Conservation (phyloP, 2,329 filamentous ascomycete species). For the Keithomyces neogunnii region DNA sequence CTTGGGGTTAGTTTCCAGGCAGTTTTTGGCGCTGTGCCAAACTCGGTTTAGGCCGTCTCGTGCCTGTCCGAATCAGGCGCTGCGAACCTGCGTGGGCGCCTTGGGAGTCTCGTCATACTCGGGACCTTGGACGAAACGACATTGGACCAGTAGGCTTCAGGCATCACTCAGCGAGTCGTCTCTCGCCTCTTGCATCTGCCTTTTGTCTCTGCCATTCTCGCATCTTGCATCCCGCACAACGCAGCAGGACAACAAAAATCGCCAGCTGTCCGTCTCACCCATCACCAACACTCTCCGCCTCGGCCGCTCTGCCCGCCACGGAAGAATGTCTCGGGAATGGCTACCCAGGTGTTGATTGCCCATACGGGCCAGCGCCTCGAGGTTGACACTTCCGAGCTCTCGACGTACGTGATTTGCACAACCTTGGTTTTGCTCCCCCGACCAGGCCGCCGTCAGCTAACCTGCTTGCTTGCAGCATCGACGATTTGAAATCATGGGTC, state of each 20-base stretch:
- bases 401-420: constrained; percentile 45
- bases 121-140: neutral
- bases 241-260: neutral
- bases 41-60: neutral
- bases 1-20: neutral
- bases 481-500: constrained; percentile 79
- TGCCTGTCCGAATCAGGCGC: constrained; percentile 3
- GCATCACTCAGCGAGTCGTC: neutral
- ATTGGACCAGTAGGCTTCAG: neutral
- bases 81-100: neutral
- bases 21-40: neutral
- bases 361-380: constrained; percentile 83
- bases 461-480: constrained; percentile 48
- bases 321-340: constrained; percentile 60
- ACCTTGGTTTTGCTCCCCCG: neutral
- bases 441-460: neutral
- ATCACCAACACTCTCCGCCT: neutral
- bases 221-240: neutral
- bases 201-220: neutral
- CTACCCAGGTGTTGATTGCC: constrained; percentile 83
- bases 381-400: constrained; percentile 67
- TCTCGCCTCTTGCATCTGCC: neutral
- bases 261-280: neutral
- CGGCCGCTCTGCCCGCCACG: constrained; percentile 15
- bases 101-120: neutral